Evolutionary conservation across 2,329 filamentous ascomycete genomes (phyloP), one percentile per base, ranked within the genome.

Genomic region (Didymella exigua): DNA sequence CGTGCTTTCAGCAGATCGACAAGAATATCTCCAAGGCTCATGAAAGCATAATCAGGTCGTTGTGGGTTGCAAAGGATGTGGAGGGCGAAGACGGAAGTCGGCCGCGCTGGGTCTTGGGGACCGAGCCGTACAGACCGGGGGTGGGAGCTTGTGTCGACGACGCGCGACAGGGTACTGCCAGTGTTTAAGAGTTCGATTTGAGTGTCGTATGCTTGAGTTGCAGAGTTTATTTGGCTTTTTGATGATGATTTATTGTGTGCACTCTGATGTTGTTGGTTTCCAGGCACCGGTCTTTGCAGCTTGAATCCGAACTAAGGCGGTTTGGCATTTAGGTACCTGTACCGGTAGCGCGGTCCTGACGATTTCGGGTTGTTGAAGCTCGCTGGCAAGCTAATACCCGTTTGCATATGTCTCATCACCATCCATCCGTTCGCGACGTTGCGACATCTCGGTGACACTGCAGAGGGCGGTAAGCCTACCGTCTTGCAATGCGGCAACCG

Each of bases 71-170:
- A 31, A 31, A 45, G 10, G 41, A 40, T 18, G 48, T 54, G 49
- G 45, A 58, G 26, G 30, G 49, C 44, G 33, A 59, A 50, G 56
- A 61, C 49, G 56, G 58, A 58, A 58, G 54, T 56, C 58, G 56
- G 59, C 57, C 60, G 13, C 30, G 29, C 24, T 47, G 23, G 14
- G 56, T 48, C 56, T 62, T 55, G 56, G 54, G 21, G 27, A 41
- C 23, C 10, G 26, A 49, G 34, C 10, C 9, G 38, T 41, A 34
- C 49, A 55, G 52, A 46, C 45, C 18, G 16, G 37, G 44, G 38
- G 6, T 10, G 34, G 26, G 51, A 62, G 59, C 56, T 62, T 62
- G 42, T 53, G n/a, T 54, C 34, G 9, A 62, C 59, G 33, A 58
- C 54, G 7, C 26, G 46, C 31, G 23, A 33, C 23, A 34, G 26